Evolutionary conservation across 2,329 filamentous ascomycete genomes (phyloP).

Genomic region (Neophaeococcomyces aloes): DNA sequence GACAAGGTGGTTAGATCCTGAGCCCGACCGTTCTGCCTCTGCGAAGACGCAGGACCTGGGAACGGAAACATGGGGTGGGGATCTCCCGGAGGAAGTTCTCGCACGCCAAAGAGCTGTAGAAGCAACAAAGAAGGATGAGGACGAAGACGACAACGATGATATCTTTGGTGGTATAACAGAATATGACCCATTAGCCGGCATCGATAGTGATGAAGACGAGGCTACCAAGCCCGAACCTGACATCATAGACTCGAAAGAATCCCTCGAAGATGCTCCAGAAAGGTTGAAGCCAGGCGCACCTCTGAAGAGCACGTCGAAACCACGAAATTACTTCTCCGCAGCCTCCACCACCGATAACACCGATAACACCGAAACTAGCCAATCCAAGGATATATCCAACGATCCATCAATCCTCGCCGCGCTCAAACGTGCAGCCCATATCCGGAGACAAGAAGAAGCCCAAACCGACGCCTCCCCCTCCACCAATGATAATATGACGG

Average conservation of each 20-base stretch:
- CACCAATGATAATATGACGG: conserved; percentile 22
- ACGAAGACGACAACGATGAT: conserved; percentile 45
- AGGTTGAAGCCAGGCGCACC: conserved; percentile 3
- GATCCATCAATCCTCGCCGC: conserved; percentile 75
- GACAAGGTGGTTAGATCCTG: conserved; percentile 42
- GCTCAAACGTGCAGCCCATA: conserved; percentile 68
- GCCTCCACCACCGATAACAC: conserved; percentile 38
- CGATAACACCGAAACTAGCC: conserved; percentile 33
- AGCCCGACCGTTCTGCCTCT: conserved; percentile 11
- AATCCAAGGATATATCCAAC: conserved; percentile 40
- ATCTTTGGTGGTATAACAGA: conserved; percentile 52
- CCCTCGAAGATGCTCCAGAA: conserved; percentile 14
- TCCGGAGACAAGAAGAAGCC: conserved; percentile 37
- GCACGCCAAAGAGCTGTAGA: conserved; percentile 26
- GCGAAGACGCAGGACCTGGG: conserved; percentile 32
- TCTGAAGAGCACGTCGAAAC: conserved; percentile 19
- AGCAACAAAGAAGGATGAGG: conserved; percentile 28
- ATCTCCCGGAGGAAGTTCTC: conserved; percentile 36
- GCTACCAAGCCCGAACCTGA: neutral
- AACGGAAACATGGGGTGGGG: conserved; percentile 41
- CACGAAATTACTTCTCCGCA: conserved; percentile 40
- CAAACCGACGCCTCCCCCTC: conserved; percentile 21
- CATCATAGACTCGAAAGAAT: conserved; percentile 23
- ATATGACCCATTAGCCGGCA: conserved; percentile 49
- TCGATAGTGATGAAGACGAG: conserved; percentile 36